These are phyloP conservation scores for Russula dissimulans DNA, from an alignment of 768 basidiomycete species.

Conservation along the genomic window DNA sequence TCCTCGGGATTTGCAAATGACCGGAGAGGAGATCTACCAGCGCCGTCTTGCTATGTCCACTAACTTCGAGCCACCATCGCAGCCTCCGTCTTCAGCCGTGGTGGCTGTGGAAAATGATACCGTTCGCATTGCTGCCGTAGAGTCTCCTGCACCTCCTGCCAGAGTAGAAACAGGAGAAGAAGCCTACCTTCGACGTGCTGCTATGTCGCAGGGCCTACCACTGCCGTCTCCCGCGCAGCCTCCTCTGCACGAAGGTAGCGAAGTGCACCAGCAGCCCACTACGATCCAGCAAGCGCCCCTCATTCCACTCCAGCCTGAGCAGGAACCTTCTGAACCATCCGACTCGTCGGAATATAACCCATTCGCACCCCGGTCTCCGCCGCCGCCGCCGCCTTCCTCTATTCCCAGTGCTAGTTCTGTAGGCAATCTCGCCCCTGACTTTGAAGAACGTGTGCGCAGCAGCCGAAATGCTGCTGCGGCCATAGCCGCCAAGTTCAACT, in stretches of 20 bases:
- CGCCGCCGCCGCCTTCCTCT: conserved; percentile 51
- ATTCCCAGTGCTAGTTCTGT: conserved; percentile 31
- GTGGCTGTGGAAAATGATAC: neutral
- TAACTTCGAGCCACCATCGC: conserved; percentile 20
- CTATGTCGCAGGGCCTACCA: neutral
- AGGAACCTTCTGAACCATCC: conserved; percentile 26
- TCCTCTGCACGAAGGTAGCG: conserved; percentile 22
- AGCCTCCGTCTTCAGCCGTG: neutral
- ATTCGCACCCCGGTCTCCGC: conserved; percentile 48
- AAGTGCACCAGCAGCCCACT: conserved; percentile 23
- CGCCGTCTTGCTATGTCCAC: conserved; percentile 62
- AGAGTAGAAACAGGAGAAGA: conserved; percentile 10
- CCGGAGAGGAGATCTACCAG: conserved; percentile 75
- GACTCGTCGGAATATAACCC: conserved; percentile 59
- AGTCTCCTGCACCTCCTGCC: neutral
- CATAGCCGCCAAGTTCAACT: conserved; percentile 66
- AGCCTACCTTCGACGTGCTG: conserved; percentile 12
- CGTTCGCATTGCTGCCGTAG: neutral
- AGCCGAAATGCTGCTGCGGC: conserved; percentile 63
- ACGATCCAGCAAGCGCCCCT: conserved; percentile 24
- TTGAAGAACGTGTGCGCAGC: conserved; percentile 51
- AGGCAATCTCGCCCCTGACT: conserved; percentile 21
- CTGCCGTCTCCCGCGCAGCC: conserved; percentile 7
- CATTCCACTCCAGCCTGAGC: conserved; percentile 15
- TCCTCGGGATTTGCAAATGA: conserved; percentile 38